phyloP scores from a whole-genome alignment of 768 basidiomycete species.

The Heimioporus sp. region DNA sequence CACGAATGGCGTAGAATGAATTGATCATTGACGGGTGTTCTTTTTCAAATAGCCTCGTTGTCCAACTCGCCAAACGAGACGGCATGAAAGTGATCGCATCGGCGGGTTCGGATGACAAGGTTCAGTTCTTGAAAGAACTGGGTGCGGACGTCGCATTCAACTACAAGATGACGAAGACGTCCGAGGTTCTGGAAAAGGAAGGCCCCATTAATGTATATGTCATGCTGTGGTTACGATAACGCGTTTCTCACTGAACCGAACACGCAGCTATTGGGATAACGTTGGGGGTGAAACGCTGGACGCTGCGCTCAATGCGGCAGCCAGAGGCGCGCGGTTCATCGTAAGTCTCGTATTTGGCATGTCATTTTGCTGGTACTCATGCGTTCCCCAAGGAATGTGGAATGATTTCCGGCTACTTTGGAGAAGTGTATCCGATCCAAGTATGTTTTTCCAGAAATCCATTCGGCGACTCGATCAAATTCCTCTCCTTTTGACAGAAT shows the following conservation, averaged over 20 bases:
- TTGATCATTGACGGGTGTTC: neutral
- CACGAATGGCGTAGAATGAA: neutral
- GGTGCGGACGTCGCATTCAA: constrained; percentile 73
- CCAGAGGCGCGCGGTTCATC: constrained; percentile 47
- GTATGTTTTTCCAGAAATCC: neutral
- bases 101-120: constrained; percentile 71
- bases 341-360: constrained; percentile 11
- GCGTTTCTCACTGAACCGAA: too few species aligned
- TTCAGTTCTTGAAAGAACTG: constrained; percentile 54
- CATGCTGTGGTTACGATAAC: neutral
- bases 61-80: constrained; percentile 51
- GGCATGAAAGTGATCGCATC: constrained; percentile 68
- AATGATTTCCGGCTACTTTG: constrained; percentile 9
- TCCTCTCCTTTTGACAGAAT: neutral
- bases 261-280: constrained; percentile 37
- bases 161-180: constrained; percentile 59
- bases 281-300: constrained; percentile 63
- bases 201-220: constrained; percentile 55
- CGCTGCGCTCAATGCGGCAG: constrained; percentile 48
- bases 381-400: constrained; percentile 31
- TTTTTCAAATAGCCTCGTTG: constrained; percentile 39
- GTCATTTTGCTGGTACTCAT: neutral
- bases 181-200: constrained; percentile 51
- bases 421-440: neutral
- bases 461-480: too few species aligned